phyloP scores from a whole-genome alignment of 2,329 filamentous ascomycete species.

The Penicillium fuscoglaucum region DNA sequence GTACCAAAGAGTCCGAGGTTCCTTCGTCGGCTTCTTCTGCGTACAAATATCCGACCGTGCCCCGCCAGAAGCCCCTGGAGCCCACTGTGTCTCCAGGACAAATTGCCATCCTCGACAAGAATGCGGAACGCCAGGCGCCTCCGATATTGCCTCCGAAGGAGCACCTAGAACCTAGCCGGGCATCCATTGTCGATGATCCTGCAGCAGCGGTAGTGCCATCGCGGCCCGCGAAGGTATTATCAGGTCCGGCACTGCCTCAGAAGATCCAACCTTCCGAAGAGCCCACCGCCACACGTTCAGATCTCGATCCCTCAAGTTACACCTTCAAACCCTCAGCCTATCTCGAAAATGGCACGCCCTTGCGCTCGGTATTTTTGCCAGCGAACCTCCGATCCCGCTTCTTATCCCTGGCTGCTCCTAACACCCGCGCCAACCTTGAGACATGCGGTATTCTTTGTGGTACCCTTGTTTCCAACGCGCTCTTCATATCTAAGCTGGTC shows the following conservation, averaged over 20 bases:
- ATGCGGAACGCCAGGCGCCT: conserved; percentile 26
- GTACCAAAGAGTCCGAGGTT: conserved; percentile 12
- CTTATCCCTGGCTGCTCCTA: conserved; percentile 69
- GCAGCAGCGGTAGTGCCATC: conserved; percentile 15
- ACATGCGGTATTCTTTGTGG: conserved; percentile 95
- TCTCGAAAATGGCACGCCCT: conserved; percentile 82
- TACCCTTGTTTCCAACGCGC: conserved; percentile 83
- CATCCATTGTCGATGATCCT: conserved; percentile 19
- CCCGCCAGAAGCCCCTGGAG: conserved; percentile 36
- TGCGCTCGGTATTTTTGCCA: conserved; percentile 86
- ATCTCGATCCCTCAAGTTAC: conserved; percentile 56
- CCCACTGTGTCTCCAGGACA: conserved; percentile 22
- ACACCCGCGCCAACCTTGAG: conserved; percentile 81
- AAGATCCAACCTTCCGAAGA: conserved; percentile 26
- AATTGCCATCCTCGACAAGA: conserved; percentile 18
- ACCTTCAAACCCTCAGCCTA: conserved; percentile 84
- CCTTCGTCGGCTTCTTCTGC: conserved; percentile 24
- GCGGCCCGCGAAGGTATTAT: conserved; percentile 29
- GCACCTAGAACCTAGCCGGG: conserved; percentile 15
- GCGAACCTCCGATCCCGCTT: conserved; percentile 72
- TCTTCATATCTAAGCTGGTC: conserved; percentile 85
- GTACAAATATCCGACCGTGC: conserved; percentile 49
- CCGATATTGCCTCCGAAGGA: conserved; percentile 45
- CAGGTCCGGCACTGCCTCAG: conserved; percentile 26
- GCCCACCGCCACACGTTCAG: conserved; percentile 18